Evolutionary conservation across 352 stramenopile species (phyloP).

Genomic region (Globisporangium nodosum): DNA sequence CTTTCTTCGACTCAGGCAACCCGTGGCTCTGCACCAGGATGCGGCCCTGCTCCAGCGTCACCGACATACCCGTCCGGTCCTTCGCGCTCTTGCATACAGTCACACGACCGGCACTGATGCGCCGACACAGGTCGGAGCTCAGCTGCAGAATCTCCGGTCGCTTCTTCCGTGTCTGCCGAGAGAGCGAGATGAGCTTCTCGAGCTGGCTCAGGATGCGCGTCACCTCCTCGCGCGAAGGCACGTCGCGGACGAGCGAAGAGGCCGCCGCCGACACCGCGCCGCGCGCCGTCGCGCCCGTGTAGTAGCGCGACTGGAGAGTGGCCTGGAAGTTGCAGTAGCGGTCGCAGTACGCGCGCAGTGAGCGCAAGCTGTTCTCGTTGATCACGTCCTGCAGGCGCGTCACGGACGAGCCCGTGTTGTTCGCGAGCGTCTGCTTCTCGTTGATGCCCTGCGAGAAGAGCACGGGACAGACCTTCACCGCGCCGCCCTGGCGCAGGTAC

Average conservation of each 20-base stretch:
- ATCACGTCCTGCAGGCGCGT: slow-evolving; percentile 78
- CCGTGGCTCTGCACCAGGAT: slow-evolving; percentile 80
- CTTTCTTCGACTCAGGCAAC: slow-evolving; percentile 65
- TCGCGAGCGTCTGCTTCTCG: slow-evolving; percentile 90
- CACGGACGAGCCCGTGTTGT: slow-evolving; percentile 81
- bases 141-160: slow-evolving; percentile 82
- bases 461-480: slow-evolving; percentile 65
- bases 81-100: slow-evolving; percentile 98
- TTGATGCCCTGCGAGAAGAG: slow-evolving; percentile 91
- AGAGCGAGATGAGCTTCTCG: slow-evolving; percentile 66
- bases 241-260: slow-evolving; percentile 3
- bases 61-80: slow-evolving; percentile 96
- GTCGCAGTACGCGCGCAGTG: slow-evolving; percentile 63
- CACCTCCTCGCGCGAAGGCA: slow-evolving; percentile 48
- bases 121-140: slow-evolving; percentile 72
- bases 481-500: slow-evolving; percentile 45
- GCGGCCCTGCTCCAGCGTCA: slow-evolving; percentile 92
- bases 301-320: slow-evolving; percentile 27
- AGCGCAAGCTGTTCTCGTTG: slow-evolving; percentile 70
- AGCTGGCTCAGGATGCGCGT: slow-evolving; percentile 46
- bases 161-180: slow-evolving; percentile 73
- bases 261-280: slow-evolving; percentile 4
- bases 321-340: slow-evolving; percentile 71
- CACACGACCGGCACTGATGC: slow-evolving; percentile 84
- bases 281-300: slow-evolving; percentile 16